Evolutionary conservation across 177 flowering plant species (phyloP).

Genomic region (Tripterygium wilfordii): DNA sequence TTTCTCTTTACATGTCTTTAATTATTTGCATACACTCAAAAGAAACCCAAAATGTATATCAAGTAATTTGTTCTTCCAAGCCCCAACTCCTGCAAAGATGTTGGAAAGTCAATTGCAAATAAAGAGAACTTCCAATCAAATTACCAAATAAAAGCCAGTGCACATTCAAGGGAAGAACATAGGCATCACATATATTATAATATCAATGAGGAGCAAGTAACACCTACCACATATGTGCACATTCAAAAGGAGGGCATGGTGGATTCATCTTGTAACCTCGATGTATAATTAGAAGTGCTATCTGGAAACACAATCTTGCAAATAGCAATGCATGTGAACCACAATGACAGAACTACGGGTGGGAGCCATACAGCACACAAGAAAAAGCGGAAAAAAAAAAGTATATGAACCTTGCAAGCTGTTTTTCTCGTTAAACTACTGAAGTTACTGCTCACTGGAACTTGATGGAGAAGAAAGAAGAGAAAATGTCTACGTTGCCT

Average conservation of each 20-base stretch:
- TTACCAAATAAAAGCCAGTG: neutral
- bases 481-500: slow-evolving; percentile 83
- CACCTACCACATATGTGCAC: slow-evolving; percentile 92
- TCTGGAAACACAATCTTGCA: slow-evolving; percentile 57
- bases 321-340: slow-evolving; percentile 21
- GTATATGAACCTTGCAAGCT: slow-evolving; percentile 73
- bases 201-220: neutral
- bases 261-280: slow-evolving; percentile 94
- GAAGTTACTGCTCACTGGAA: slow-evolving; percentile 86
- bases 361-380: no score
- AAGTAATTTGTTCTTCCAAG: no score
- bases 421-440: slow-evolving; percentile 71
- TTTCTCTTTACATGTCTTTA: no score
- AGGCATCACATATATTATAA: no score
- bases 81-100: no score
- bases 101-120: no score
- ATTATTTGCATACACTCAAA: no score
- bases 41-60: no score
- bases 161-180: no score
- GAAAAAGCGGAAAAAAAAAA: slow-evolving; percentile 5
- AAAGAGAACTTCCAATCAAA: no score
- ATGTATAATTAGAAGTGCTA: slow-evolving; percentile 73
- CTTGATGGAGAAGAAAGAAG: slow-evolving; percentile 93
- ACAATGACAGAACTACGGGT: slow-evolving; percentile 1
- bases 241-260: slow-evolving; percentile 91